Conservation (phyloP, 1,139 yeast genomes). For the Yamadazyma oceani region DNA sequence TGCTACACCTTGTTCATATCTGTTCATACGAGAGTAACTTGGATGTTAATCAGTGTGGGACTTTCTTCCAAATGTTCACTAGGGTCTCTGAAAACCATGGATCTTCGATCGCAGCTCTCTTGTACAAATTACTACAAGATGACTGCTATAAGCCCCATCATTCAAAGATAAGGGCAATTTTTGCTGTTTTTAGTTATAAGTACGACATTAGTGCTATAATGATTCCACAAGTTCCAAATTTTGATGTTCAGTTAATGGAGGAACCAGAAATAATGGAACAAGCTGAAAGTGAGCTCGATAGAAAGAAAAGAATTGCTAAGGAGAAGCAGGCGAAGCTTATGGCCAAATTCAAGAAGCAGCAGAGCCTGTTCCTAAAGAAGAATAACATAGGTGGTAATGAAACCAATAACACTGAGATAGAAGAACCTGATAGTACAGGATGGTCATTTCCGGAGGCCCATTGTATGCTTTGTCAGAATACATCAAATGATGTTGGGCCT, state of each 20-base stretch:
- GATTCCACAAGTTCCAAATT: slow-evolving; percentile 19
- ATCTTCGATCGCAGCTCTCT: slow-evolving; percentile 44
- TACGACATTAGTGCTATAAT: slow-evolving; percentile 25
- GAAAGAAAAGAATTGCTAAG: slow-evolving; percentile 67
- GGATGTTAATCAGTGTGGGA: slow-evolving; percentile 29
- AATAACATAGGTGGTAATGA: slow-evolving; percentile 33
- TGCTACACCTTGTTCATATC: slow-evolving; percentile 70
- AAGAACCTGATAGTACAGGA: slow-evolving; percentile 30
- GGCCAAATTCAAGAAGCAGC: slow-evolving; percentile 80
- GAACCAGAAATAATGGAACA: slow-evolving; percentile 15
- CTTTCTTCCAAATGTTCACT: slow-evolving; percentile 35
- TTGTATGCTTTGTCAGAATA: slow-evolving; percentile 89
- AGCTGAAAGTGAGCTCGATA: slow-evolving; percentile 49
- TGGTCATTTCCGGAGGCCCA: slow-evolving; percentile 81
- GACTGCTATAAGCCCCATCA: slow-evolving; percentile 45
- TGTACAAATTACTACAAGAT: slow-evolving; percentile 44
- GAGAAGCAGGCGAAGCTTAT: slow-evolving; percentile 71
- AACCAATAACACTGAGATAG: slow-evolving; percentile 39
- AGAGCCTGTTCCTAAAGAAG: slow-evolving; percentile 63
- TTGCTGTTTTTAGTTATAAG: slow-evolving; percentile 33
- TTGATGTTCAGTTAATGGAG: slow-evolving; percentile 23
- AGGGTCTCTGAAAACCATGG: slow-evolving; percentile 28
- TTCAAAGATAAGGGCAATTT: slow-evolving; percentile 55
- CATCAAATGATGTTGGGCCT: slow-evolving; percentile 64
- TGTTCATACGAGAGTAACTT: slow-evolving; percentile 36